A percentile compares a stretch with the other conserved stretches of the same genome.
These are phyloP conservation scores for Talinum fruticosum DNA, from an alignment of 148 eudicot species.

Conservation along the genomic window DNA sequence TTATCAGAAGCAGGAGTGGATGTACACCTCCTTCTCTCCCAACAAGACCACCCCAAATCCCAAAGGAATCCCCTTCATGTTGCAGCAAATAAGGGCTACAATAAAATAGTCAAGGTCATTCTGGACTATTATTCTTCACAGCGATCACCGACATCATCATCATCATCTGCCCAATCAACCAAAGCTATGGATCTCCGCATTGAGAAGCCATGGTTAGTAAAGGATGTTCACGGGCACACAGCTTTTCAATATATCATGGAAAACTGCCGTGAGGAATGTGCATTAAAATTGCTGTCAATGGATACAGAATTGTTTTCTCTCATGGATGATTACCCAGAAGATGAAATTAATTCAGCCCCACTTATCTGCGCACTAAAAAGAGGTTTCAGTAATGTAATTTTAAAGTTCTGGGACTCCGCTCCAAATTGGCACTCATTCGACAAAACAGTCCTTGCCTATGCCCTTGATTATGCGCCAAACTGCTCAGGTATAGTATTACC, in stretches of 20 bases:
- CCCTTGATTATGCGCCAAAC: neutral
- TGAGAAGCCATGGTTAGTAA: slow-evolving; percentile 4
- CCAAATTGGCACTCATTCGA: neutral
- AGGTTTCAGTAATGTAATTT: neutral
- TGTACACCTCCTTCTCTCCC: neutral
- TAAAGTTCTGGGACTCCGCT: neutral
- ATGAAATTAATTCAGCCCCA: neutral
- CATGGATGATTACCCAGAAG: neutral
- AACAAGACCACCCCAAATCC: too few relatives aligned
- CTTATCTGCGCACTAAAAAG: neutral
- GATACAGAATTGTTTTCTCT: neutral
- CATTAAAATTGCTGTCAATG: slow-evolving; percentile 2
- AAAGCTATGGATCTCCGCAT: neutral
- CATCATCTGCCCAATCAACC: too few relatives aligned
- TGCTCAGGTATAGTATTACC: neutral
- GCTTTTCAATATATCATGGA: neutral
- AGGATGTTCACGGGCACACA: rapidly evolving
- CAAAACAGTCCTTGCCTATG: neutral
- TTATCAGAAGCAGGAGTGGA: neutral
- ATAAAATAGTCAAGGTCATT: neutral
- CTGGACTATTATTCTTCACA: neutral
- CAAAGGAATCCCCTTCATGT: neutral
- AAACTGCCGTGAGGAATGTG: neutral
- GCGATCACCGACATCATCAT: too few relatives aligned
- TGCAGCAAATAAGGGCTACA: neutral